Percentiles rank a stretch among this genome's conserved stretches.
Conservation (phyloP, 192 early-diverging fungal genomes). For the Entomortierella beljakovae region DNA sequence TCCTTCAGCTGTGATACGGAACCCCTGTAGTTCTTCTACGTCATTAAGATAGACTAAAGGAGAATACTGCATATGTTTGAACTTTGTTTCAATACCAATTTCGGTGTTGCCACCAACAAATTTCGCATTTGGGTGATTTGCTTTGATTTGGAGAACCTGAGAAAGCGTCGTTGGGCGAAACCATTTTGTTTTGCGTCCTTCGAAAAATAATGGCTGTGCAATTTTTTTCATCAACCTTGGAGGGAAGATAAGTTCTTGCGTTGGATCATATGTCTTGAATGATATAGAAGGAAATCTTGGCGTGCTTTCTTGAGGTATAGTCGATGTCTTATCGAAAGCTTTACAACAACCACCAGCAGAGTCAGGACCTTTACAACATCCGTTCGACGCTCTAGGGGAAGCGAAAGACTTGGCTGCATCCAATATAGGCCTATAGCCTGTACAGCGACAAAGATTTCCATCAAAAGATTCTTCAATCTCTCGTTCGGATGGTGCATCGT, state of each 20-base stretch:
- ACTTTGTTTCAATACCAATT: slow-evolving; percentile 81
- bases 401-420: slow-evolving; percentile 81
- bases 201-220: slow-evolving; percentile 62
- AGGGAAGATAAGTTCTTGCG: slow-evolving; percentile 78
- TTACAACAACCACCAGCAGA: slow-evolving; percentile 63
- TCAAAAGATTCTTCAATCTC: slow-evolving; percentile 90
- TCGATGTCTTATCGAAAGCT: slow-evolving; percentile 31
- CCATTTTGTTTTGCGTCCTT: slow-evolving; percentile 62
- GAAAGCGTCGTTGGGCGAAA: slow-evolving; percentile 68
- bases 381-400: slow-evolving; percentile 30
- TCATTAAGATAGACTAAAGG: slow-evolving; percentile 75
- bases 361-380: slow-evolving; percentile 47
- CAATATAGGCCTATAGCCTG: slow-evolving; percentile 88
- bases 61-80: slow-evolving; percentile 76
- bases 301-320: slow-evolving; percentile 45
- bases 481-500: slow-evolving; percentile 69
- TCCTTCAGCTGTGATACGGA: slow-evolving; percentile 53
- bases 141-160: slow-evolving; percentile 64
- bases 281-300: slow-evolving; percentile 47
- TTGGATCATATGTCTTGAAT: slow-evolving; percentile 71
- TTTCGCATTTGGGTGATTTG: slow-evolving; percentile 71
- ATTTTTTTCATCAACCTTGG: slow-evolving; percentile 69
- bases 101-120: slow-evolving; percentile 88
- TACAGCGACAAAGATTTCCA: slow-evolving; percentile 92
- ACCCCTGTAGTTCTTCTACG: slow-evolving; percentile 71